Base-by-base conservation (phyloP, 148 eudicot genomes). In the Nyssa sinensis region DNA sequence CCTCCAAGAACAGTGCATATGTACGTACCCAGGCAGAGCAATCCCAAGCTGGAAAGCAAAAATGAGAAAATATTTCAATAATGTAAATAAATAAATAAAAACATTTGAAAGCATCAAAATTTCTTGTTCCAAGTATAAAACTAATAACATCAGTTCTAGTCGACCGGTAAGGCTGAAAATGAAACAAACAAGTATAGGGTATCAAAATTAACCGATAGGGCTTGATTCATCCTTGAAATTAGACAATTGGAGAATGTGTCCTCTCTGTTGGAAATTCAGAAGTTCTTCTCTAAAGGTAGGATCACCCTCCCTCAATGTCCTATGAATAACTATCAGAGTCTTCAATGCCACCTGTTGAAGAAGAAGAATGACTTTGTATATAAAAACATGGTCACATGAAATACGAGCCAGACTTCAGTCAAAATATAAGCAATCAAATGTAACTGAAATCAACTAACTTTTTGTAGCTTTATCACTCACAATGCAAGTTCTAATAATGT, bases 201-300 rank as follows among this genome's bases (percentile, higher is more conserved):
- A 13, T 75, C 51, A 78, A 84, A 31, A 77, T 73, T 66, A 69
- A 92, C 99, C 99, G 75, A 90, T 83, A 29, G 99, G 96, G 62
- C 99, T 90, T 5, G 99, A 90, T 78, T 95, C 99, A 87, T 95
- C 99, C 88, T 92, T 95, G 79, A 95, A 95, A 79, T 92, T 92
- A 44, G 99, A 88, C 29, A 92, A 74, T 77, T 88, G 96, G 30
- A 93, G 90, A 73, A 92, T 82, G 12, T 81, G 97, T n/a, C 88
- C 96, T 77, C 93, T 93, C 79, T 89, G 97, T 37, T 95, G 90
- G 67, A 92, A 89, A 86, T 79, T 85, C 35, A 90, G 76, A 69
- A 95, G 89, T 77, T 95, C 99, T 76, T 95, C 99, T 85, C 91
- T 85, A 57, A 92, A 95, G 55, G 97, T 93, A 62, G 97, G 97